Conservation (phyloP, 1,284 basidiomycete genomes). For the Ustilago esculenta region DNA sequence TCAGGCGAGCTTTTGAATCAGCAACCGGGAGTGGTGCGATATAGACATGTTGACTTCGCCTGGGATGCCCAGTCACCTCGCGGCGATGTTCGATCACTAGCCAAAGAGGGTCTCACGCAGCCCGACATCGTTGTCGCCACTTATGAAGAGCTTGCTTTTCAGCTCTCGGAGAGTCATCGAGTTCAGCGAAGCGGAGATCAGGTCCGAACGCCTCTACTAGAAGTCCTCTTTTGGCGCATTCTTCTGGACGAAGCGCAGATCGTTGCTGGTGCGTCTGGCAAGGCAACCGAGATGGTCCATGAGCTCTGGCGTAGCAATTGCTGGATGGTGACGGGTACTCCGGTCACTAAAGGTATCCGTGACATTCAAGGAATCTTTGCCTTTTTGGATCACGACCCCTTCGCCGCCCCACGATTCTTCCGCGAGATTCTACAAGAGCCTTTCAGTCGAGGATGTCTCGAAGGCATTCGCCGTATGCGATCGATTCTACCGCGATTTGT, state of each 20-base stretch:
- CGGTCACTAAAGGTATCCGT: slow-evolving; percentile 43
- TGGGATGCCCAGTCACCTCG: slow-evolving; percentile 25
- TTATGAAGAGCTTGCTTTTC: slow-evolving; percentile 47
- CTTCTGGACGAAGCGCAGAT: slow-evolving; percentile 55
- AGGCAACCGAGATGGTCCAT: slow-evolving; percentile 48
- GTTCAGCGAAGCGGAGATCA: slow-evolving; percentile 12
- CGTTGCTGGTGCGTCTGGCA: slow-evolving; percentile 35
- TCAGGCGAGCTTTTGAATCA: background rate
- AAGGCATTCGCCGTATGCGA: slow-evolving; percentile 41
- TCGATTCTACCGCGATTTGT: slow-evolving; percentile 41
- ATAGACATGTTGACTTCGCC: slow-evolving; percentile 27
- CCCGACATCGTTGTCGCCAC: slow-evolving; percentile 51
- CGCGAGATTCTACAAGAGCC: slow-evolving; percentile 41
- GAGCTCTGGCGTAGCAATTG: slow-evolving; percentile 52
- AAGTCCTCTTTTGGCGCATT: slow-evolving; percentile 50
- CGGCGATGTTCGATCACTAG: slow-evolving; percentile 16
- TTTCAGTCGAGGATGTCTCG: slow-evolving; percentile 40
- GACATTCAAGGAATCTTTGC: slow-evolving; percentile 51
- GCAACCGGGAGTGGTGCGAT: slow-evolving; percentile 38
- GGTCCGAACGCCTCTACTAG: slow-evolving; percentile 43
- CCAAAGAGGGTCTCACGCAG: slow-evolving; percentile 17
- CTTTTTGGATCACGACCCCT: slow-evolving; percentile 49
- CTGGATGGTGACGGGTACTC: slow-evolving; percentile 55
- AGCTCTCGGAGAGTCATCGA: slow-evolving; percentile 39
- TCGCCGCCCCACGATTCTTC: slow-evolving; percentile 44